Evolutionary conservation across 768 basidiomycete genomes (phyloP), one percentile per base, ranked within the genome.

Genomic region (Lyophyllum semitale): DNA sequence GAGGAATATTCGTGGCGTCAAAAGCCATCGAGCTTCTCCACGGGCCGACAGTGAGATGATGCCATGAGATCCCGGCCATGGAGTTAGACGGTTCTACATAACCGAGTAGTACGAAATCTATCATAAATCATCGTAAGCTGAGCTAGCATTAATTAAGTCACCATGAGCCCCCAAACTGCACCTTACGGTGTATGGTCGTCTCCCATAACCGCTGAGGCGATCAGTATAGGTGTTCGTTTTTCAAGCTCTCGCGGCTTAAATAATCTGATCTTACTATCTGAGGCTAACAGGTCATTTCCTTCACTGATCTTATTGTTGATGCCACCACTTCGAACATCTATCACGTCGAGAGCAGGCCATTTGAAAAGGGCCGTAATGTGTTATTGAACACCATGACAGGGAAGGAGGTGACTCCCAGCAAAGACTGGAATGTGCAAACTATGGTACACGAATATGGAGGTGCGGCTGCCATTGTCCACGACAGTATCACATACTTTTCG

Each of bases 391-490:
- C 83, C 0, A 50, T 68, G 23, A 69, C 70, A 4, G 71, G 74
- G 20, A 66, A 68, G 38, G 90, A 91, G 44, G 63, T 88, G 22
- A 75, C 85, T 33, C 48, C 48, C 12, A 78, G 78, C 1, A 63
- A 71, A 29, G 76, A 74, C 0, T 89, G 80, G 77, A 86, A 87
- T 64, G 82, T 82, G 3, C 75, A 81, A 29, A 77, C 77, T 0
- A 65, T 74, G n/a, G 85, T 88, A 1, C 80, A 88, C 29, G 87
- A 87, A 63, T 88, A 88, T 52, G 87, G 88, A 2, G 87, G 87
- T 12, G 83, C 75, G 6, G 72, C 82, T 1, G 81, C 82, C 0
- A 73, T 77, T 25, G 80, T 77, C 0, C 64, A 79, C 48, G 73
- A 71, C 33, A 77, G 73, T 4, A 67, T 68, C 8, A 61, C 80